Evolutionary conservation across 768 basidiomycete species (phyloP), one percentile per base, ranked within the genome.

Genomic region (Kwoniella sp.): DNA sequence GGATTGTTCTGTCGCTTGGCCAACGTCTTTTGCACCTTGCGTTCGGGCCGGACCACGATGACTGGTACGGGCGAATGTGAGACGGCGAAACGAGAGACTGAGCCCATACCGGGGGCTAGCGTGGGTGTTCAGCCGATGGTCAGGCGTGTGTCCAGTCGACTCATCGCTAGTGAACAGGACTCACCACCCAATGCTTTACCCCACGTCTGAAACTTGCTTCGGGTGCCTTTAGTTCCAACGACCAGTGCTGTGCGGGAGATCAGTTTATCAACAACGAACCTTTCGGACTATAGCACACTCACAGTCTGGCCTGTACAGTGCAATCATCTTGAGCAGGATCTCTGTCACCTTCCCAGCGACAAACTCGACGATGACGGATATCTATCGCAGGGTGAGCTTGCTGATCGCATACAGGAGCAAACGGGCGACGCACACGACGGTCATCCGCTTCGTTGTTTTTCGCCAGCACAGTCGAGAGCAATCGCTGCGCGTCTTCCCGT

Each of bases 41-140:
- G 80, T 63, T 89, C 88, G 1, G 90, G 89, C 3, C 73, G 81
- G 34, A 98, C 91, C 45, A 98, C 93, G 57, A 98, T 90, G 62
- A 95, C 88, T 2, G 93, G 93, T 0, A 99, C 89, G 1, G 93
- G 90, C 0, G 89, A 91, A 67, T 88, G 90, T 15, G 87, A 85
- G 36, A 95, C 81, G 57, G 87, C 89, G 56, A 71, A 83, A 71
- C 79, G 79, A 0, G 80, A 80, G 6, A 86, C 82, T 20, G 81
- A 82, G 11, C 85, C 85, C 61, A 86, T 80, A 11, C 77, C 82
- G 39, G 79, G 77, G 42, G 78, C 75, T 69, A 36, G 15, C 6
- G 5, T 6, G 15, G 19, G n/a, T n/a, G n/a, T n/a, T n/a, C n/a
- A n/a, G 15, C 22, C 48, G 19, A 41, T 41, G 3, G 22, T n/a